Evolutionary conservation across 495 filamentous ascomycete species (phyloP), one percentile per base, ranked within the genome.

Genomic region (Hyaloscypha finlandica): DNA sequence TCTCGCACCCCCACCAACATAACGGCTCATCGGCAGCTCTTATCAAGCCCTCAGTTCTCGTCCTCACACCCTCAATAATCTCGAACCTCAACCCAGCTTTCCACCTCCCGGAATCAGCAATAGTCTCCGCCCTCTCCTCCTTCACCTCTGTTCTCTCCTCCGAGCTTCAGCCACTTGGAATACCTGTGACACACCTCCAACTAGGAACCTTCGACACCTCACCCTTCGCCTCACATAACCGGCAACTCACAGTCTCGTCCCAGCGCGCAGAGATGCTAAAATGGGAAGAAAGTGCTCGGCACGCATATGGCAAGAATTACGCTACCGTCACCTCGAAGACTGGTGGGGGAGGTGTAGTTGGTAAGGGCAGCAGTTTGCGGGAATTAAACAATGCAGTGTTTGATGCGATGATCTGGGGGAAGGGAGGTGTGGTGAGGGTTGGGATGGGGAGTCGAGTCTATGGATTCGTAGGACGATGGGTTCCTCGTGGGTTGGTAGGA

Each of bases 41-140:
- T 8, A 14, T 37, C 31, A 73, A 77, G 57, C 83, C 87, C 64
- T 86, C 86, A 54, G 84, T 99, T 53, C 79, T 97, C 51, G 78
- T 98, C 71, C 87, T 94, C 69, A 96, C 92, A 39, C 92, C 94
- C 0, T 89, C 87, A 63, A 92, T 97, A 74, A 90, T 93, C 63
- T 86, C 92, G 3, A 90, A 90, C 25, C 86, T 99, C 48, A 86
- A 86, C 55, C 91, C 90, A 2, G 90, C 95, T 12, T 95, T 91
- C 76, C 92, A 96, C 72, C 88, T 88, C 37, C 88, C 92, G 1
- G 94, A 98, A 77, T 89, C 89, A 4, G 85, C 89, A 19, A 84
- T 94, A 0, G 88, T 89, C 63, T 87, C 89, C 14, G 94, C 92
- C 0, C 81, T 97, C 1, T 86, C 88, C 6, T 89, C 88, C n/a